Evolutionary conservation across 148 eudicot species (phyloP).

Genomic region (Beta vulgaris): DNA sequence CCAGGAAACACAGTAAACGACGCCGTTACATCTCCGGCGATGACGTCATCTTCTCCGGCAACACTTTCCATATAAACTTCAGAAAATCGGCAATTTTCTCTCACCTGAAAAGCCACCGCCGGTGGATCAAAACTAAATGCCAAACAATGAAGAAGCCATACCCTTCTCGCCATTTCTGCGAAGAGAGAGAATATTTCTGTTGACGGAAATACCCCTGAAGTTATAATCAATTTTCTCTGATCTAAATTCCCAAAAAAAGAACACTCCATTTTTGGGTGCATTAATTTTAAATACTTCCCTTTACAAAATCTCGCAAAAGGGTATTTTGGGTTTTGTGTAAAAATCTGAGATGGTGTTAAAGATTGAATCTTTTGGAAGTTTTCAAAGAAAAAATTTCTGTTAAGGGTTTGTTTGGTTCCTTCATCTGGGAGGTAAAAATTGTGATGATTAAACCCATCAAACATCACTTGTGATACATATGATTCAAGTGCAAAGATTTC

Average conservation of each 20-base stretch:
- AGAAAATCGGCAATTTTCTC: constrained; percentile 53
- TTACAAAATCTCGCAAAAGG: constrained; percentile 54
- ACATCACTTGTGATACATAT: constrained; percentile 58
- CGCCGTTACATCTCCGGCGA: constrained; percentile 37
- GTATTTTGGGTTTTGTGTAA: constrained; percentile 41
- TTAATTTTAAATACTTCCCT: constrained; percentile 57
- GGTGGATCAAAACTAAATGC: constrained; percentile 55
- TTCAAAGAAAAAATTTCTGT: constrained; percentile 28
- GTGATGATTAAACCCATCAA: constrained; percentile 57
- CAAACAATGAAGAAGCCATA: constrained; percentile 77
- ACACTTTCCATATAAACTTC: constrained; percentile 88
- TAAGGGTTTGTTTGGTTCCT: constrained; percentile 5
- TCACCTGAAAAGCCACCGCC: constrained; percentile 61
- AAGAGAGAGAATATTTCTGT: constrained; percentile 58
- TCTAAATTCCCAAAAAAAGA: constrained; percentile 76
- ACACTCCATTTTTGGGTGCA: constrained; percentile 92
- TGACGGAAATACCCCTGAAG: constrained; percentile 58
- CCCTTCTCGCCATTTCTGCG: constrained; percentile 72
- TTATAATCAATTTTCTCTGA: constrained; percentile 64
- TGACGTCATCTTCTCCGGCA: constrained; percentile 23
- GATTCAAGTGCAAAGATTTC: constrained; percentile 63
- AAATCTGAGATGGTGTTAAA: constrained; percentile 32
- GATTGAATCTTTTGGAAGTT: constrained; percentile 47
- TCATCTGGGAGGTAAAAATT: constrained; percentile 33
- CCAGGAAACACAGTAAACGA: constrained; percentile 86